A percentile compares a stretch with the other conserved stretches of the same genome.
phyloP scores from a whole-genome alignment of 352 stramenopile genomes.

The Globisporangium lucens region DNA sequence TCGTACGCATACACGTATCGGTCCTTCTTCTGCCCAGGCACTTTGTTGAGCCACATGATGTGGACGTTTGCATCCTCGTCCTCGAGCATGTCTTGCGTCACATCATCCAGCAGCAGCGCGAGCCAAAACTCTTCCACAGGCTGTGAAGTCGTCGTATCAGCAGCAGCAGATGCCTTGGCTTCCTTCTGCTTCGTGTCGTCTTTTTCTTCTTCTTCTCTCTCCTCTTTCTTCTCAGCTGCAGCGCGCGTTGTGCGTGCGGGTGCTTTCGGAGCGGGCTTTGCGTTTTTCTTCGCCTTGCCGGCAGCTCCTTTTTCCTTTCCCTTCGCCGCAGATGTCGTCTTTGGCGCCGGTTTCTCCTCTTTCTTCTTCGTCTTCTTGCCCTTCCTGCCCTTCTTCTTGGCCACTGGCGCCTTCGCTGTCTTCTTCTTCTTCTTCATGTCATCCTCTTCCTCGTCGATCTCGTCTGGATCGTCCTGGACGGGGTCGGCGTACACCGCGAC shows the following conservation, averaged over 20 bases:
- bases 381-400: constrained; percentile 15
- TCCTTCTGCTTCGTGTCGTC: background rate
- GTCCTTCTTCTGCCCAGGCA: constrained; percentile 6
- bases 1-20: constrained; percentile 58
- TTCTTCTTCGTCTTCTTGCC: background rate
- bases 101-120: constrained; percentile 69
- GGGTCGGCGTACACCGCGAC: constrained; percentile 52
- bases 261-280: background rate
- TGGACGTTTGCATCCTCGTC: constrained; percentile 42
- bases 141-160: background rate
- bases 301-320: constrained; percentile 1
- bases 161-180: background rate
- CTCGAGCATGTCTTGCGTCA: constrained; percentile 70
- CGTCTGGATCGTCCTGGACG: background rate
- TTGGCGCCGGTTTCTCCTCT: background rate
- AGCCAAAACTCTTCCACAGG: constrained; percentile 55
- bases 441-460: constrained; percentile 10
- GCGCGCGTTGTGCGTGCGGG: background rate
- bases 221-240: background rate
- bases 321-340: background rate
- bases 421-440: constrained; percentile 10
- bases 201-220: constrained; percentile 4
- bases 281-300: constrained; percentile 11
- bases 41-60: constrained; percentile 62
- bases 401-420: constrained; percentile 1